phyloP scores from a whole-genome alignment of 345 rosid species.

The Rhizophora apiculata region DNA sequence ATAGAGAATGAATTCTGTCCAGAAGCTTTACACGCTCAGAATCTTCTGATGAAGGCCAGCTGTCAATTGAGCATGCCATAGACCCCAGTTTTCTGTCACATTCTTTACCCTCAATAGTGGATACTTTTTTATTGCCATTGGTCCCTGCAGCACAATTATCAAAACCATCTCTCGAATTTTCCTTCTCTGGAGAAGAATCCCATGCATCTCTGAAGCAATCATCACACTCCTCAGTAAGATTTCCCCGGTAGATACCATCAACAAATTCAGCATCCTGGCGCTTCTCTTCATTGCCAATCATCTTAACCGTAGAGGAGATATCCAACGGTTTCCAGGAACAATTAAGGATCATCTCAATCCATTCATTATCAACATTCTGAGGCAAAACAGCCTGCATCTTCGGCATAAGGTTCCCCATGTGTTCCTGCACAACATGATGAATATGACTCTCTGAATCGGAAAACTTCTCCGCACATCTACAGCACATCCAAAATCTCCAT shows the following conservation, averaged over 20 bases:
- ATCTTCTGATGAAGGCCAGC: constrained; percentile 76
- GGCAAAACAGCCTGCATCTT: constrained; percentile 79
- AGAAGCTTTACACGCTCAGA: constrained; percentile 76
- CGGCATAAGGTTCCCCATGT: constrained; percentile 66
- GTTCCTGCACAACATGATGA: constrained; percentile 78
- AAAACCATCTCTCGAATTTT: constrained; percentile 38
- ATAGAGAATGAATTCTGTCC: constrained; percentile 56
- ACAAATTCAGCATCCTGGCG: constrained; percentile 35
- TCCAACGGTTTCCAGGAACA: constrained; percentile 88
- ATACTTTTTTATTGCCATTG: constrained; percentile 32
- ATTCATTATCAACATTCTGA: constrained; percentile 56
- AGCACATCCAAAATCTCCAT: constrained; percentile 85
- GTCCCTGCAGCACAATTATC: constrained; percentile 29
- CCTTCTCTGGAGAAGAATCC: constrained; percentile 73
- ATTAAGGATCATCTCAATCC: constrained; percentile 68
- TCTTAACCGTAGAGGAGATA: constrained; percentile 53
- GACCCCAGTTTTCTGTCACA: constrained; percentile 39
- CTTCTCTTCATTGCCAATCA: constrained; percentile 51
- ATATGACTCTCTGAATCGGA: constrained; percentile 59
- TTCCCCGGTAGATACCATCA: constrained; percentile 38
- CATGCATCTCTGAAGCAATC: constrained; percentile 79
- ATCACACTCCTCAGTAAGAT: constrained; percentile 44
- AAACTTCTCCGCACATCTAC: constrained; percentile 61
- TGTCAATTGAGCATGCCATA: constrained; percentile 36
- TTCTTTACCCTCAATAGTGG: constrained; percentile 33